phyloP scores from a whole-genome alignment of 192 early-diverging fungal species.

The Dissophora ornata region DNA sequence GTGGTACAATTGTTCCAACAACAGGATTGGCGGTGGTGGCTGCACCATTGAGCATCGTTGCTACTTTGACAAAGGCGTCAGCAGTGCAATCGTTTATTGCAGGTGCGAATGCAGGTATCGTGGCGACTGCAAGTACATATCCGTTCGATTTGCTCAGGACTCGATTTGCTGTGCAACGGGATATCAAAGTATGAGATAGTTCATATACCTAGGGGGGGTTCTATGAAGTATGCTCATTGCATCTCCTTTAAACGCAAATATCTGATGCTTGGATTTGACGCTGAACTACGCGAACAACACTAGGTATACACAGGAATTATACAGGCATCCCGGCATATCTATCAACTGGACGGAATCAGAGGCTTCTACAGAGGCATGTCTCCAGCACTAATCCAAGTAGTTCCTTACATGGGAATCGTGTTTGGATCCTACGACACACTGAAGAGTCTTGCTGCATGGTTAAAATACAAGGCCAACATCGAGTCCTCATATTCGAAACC shows the following conservation, averaged over 20 bases:
- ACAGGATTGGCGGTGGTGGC: constrained; percentile 1
- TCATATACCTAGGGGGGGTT: background rate
- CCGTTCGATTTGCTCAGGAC: constrained; percentile 96
- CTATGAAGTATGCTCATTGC: no score
- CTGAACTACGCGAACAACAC: no score
- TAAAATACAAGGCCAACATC: constrained; percentile 20
- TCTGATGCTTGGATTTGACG: no score
- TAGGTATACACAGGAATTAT: constrained; percentile 75
- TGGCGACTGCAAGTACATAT: constrained; percentile 87
- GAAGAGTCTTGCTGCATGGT: constrained; percentile 55
- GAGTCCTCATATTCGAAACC: constrained; percentile 15
- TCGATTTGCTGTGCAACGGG: constrained; percentile 88
- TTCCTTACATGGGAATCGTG: constrained; percentile 95
- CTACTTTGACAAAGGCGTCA: constrained; percentile 42
- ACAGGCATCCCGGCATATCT: constrained; percentile 74
- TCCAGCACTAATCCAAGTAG: constrained; percentile 86
- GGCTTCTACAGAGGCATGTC: constrained; percentile 91
- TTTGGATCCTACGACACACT: constrained; percentile 83
- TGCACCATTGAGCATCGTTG: constrained; percentile 10
- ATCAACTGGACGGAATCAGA: constrained; percentile 74
- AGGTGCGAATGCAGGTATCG: constrained; percentile 80
- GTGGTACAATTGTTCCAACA: background rate
- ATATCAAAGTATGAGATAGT: constrained; percentile 49
- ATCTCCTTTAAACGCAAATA: no score
- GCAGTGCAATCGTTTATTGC: constrained; percentile 70